A percentile compares a stretch with the other conserved stretches of the same genome.
phyloP scores from a whole-genome alignment of 768 basidiomycete species.

The Flagelloscypha sp. region DNA sequence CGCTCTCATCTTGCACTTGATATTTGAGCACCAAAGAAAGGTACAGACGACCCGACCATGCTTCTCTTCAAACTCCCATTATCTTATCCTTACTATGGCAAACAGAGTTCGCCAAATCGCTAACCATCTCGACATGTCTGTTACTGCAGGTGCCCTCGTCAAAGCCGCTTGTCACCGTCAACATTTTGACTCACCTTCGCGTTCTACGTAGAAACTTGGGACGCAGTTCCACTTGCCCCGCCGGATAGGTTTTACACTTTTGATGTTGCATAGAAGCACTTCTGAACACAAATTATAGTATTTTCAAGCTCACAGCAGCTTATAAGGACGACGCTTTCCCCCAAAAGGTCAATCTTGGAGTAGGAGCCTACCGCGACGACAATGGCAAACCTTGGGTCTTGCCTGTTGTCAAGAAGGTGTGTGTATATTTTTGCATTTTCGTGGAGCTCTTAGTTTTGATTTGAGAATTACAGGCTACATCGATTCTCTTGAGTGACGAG shows the following conservation, averaged over 20 bases:
- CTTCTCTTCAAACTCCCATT: conserved; percentile 2
- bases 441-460: conserved; percentile 2
- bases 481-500: conserved; percentile 58
- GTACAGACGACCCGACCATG: neutral
- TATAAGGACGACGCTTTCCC: conserved; percentile 74
- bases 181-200: conserved; percentile 3
- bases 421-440: conserved; percentile 10
- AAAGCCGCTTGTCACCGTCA: conserved; percentile 11
- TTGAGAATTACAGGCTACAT: conserved; percentile 51
- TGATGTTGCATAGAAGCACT: neutral
- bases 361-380: conserved; percentile 89
- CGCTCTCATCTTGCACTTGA: no score
- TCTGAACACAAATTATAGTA: conserved; percentile 36
- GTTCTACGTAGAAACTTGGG: conserved; percentile 54
- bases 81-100: conserved; percentile 30
- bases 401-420: conserved; percentile 82
- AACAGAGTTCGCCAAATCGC: conserved; percentile 53
- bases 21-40: no score
- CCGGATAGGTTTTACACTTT: conserved; percentile 58
- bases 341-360: conserved; percentile 85
- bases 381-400: conserved; percentile 86
- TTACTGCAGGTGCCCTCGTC: conserved; percentile 34
- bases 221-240: conserved; percentile 71
- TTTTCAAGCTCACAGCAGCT: conserved; percentile 84
- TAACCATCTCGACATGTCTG: conserved; percentile 50